Base-by-base conservation (phyloP, 352 stramenopile species). In the Globisporangium spinosum region DNA sequence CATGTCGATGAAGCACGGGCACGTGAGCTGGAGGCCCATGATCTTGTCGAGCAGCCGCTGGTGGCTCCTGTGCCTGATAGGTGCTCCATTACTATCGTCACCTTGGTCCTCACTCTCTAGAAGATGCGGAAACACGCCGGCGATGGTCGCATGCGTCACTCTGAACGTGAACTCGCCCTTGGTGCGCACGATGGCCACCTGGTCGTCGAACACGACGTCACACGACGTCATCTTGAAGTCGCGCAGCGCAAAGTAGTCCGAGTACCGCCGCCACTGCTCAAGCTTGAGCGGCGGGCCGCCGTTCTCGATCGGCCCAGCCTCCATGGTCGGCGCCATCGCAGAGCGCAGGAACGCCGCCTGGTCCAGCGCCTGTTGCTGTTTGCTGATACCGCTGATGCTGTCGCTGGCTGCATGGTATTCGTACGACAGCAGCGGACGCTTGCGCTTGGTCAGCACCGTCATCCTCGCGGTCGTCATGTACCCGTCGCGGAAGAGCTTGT, bases 1-100 rank as follows among this genome's bases (percentile, higher is more conserved):
- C 32, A 71, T 55, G 65, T 75, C 59, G n/a, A 75, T 71, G 9
- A 64, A 25, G 65, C 66, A 57, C 62, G 22, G 20, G 58, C 66
- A 61, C 45, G n/a, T n/a, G 29, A 75, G 43, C 32, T 70, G 47
- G 34, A 67, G 64, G 25, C 67, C 70, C 34, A 76, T 34, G 47
- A 73, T 55, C 3, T n/a, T 17, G 25, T 76, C 51, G 4, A 76
- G 34, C 9, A 76, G 38, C 22, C 29, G 20, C 38, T 51, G 58
- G 22, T 45, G 35, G 35, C 27, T 20, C 32, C 38, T 5, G 6
- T n/a, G 23, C 2, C 54, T n/a, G 20, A 57, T 8, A 20, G 49
- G 22, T 5, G n/a, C 49, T 23, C 22, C 38, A 17, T 17, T 45
- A 45, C 38, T 20, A 45, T 45, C 38, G 12, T 4, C 38, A 45